Evolutionary conservation across 768 basidiomycete species (phyloP).

Genomic region (Favolaschia claudopus): DNA sequence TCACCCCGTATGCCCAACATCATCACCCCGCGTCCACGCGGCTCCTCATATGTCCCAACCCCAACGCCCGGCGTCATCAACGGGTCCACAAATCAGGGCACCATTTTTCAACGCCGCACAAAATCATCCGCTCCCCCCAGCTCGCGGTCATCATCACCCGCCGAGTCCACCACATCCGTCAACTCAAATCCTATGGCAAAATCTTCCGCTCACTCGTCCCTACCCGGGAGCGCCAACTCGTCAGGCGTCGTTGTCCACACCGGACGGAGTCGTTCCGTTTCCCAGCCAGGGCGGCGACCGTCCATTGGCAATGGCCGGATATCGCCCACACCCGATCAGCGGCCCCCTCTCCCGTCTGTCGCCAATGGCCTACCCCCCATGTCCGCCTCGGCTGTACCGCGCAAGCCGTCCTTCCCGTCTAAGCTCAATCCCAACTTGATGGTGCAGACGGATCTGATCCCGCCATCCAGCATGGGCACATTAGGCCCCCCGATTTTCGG

Average conservation of each 20-base stretch:
- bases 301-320: slow-evolving; percentile 59
- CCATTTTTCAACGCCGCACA: slow-evolving; percentile 71
- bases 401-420: slow-evolving; percentile 71
- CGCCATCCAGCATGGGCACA: slow-evolving; percentile 49
- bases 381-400: slow-evolving; percentile 41
- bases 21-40: slow-evolving; percentile 60
- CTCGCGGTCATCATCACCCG: slow-evolving; percentile 59
- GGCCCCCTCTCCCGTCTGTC: slow-evolving; percentile 58
- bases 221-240: slow-evolving; percentile 46
- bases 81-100: slow-evolving; percentile 64
- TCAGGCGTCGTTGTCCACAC: slow-evolving; percentile 39
- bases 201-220: slow-evolving; percentile 46
- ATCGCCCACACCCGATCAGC: slow-evolving; percentile 57
- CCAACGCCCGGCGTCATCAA: slow-evolving; percentile 60
- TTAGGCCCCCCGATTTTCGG: slow-evolving; percentile 56
- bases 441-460: slow-evolving; percentile 56
- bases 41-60: slow-evolving; percentile 55
- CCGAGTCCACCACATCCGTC: slow-evolving; percentile 53
- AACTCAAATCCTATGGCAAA: slow-evolving; percentile 47
- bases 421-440: slow-evolving; percentile 62
- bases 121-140: slow-evolving; percentile 72
- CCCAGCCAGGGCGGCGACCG: slow-evolving; percentile 80
- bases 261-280: slow-evolving; percentile 71
- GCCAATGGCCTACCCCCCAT: slow-evolving; percentile 47
- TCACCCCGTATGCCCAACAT: slow-evolving; percentile 59